Percentiles rank a stretch among this genome's conserved stretches.
These are phyloP conservation scores for Arthrinium puccinioides DNA, from an alignment of 2,329 filamentous ascomycete genomes.

Conservation along the genomic window DNA sequence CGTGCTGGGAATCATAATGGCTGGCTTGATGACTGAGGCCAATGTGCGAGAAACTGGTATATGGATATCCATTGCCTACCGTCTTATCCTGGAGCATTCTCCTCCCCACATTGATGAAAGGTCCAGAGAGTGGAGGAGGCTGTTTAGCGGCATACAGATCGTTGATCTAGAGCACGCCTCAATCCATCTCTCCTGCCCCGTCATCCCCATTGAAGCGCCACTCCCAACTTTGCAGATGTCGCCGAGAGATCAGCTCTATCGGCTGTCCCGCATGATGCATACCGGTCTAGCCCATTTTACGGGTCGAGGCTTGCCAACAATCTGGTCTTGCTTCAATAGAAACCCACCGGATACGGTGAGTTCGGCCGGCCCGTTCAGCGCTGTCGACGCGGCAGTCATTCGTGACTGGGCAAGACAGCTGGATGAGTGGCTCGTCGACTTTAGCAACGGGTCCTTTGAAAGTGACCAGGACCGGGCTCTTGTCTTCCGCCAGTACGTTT, in stretches of 20 bases:
- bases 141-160: constrained; percentile 31
- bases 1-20: constrained; percentile 32
- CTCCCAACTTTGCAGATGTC: constrained; percentile 27
- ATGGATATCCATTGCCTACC: constrained; percentile 35
- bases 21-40: constrained; percentile 32
- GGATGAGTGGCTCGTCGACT: constrained; percentile 33
- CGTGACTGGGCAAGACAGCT: constrained; percentile 33
- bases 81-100: constrained; percentile 32
- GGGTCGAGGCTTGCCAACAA: constrained; percentile 31
- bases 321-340: constrained; percentile 31
- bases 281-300: constrained; percentile 33
- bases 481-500: constrained; percentile 32
- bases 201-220: constrained; percentile 31
- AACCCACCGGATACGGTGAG: constrained; percentile 8
- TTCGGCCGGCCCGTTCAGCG: constrained; percentile 24
- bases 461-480: constrained; percentile 26
- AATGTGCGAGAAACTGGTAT: constrained; percentile 32
- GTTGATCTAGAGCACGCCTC: constrained; percentile 37
- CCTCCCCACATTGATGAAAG: constrained; percentile 28
- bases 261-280: constrained; percentile 36
- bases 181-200: constrained; percentile 31
- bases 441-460: constrained; percentile 21
- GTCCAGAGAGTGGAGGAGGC: constrained; percentile 30
- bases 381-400: constrained; percentile 31
- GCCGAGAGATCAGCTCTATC: constrained; percentile 30